These are phyloP conservation scores for Crithidia sp. DNA, from an alignment of 208 protist genomes.

Conservation along the genomic window DNA sequence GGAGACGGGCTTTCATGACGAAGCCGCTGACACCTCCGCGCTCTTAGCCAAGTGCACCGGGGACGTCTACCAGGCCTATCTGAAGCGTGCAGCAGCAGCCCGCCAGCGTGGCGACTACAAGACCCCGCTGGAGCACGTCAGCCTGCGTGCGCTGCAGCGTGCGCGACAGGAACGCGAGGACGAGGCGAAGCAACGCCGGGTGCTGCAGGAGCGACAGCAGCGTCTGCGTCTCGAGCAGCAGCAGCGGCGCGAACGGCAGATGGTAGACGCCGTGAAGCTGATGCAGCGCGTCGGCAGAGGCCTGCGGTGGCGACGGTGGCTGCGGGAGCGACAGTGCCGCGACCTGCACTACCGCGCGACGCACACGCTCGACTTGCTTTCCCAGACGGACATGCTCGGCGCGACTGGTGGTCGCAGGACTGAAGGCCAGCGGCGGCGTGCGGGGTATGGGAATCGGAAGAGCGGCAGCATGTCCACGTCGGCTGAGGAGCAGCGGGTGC, in stretches of 20 bases:
- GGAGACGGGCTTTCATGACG: neutral
- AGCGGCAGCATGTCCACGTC: neutral
- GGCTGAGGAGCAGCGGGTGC: conserved; percentile 20
- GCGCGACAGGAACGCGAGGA: conserved; percentile 34
- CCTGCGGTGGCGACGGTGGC: conserved; percentile 40
- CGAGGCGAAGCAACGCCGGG: conserved; percentile 26
- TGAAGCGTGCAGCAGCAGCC: conserved; percentile 29
- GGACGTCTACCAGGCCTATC: conserved; percentile 39
- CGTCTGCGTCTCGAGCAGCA: conserved; percentile 41
- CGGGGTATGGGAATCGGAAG: neutral
- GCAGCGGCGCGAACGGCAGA: conserved; percentile 36
- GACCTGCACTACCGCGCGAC: conserved; percentile 22
- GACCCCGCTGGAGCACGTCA: conserved; percentile 57
- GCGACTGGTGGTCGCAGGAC: neutral
- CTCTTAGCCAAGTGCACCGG: conserved; percentile 39
- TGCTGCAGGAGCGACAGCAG: conserved; percentile 23
- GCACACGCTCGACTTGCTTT: conserved; percentile 30
- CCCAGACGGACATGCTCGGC: conserved; percentile 7
- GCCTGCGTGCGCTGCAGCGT: conserved; percentile 45
- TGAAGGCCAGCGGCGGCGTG: neutral
- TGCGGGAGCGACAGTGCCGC: conserved; percentile 29
- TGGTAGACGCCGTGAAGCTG: conserved; percentile 45
- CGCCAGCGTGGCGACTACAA: conserved; percentile 44
- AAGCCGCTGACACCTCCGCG: neutral
- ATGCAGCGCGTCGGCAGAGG: conserved; percentile 66